Percentiles rank a stretch among this genome's conserved stretches.
Conservation (phyloP, 768 basidiomycete species). For the Podaxis carcinomalis region DNA sequence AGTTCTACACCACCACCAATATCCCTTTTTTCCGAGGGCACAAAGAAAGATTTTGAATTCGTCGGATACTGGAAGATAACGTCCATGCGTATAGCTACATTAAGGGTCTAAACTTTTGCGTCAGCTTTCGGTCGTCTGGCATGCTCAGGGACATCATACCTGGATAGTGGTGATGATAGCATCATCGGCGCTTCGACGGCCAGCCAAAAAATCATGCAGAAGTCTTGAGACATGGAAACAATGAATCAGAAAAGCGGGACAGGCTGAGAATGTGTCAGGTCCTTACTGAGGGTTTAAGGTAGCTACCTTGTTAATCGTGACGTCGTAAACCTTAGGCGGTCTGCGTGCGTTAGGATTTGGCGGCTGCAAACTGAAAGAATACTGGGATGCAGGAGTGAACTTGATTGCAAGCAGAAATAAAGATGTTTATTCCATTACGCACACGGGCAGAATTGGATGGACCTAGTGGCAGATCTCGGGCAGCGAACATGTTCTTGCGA, state of each 20-base stretch:
- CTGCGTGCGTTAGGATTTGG: conserved; percentile 33
- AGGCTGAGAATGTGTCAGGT: background rate
- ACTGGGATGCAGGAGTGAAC: conserved; percentile 8
- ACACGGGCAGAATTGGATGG: conserved; percentile 49
- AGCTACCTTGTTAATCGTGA: conserved; percentile 56
- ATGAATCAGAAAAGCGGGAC: background rate
- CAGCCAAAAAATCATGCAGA: conserved; percentile 55
- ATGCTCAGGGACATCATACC: conserved; percentile 28
- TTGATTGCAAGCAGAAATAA: background rate
- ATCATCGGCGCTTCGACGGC: conserved; percentile 66
- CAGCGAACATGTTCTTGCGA: conserved; percentile 69
- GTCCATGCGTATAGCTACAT: conserved; percentile 79
- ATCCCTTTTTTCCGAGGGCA: conserved; percentile 47
- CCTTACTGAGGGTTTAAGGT: conserved; percentile 32
- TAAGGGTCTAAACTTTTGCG: conserved; percentile 50
- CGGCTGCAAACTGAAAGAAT: conserved; percentile 53
- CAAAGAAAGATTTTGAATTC: conserved; percentile 77
- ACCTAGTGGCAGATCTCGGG: conserved; percentile 58
- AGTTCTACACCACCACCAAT: conserved; percentile 64
- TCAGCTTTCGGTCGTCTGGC: background rate
- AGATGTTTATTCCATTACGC: conserved; percentile 15
- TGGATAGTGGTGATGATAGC: conserved; percentile 59
- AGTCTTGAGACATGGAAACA: conserved; percentile 38
- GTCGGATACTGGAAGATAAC: conserved; percentile 68
- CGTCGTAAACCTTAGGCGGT: conserved; percentile 63